Conservation (phyloP, 1,139 yeast genomes). For the Hansenula sp. region DNA sequence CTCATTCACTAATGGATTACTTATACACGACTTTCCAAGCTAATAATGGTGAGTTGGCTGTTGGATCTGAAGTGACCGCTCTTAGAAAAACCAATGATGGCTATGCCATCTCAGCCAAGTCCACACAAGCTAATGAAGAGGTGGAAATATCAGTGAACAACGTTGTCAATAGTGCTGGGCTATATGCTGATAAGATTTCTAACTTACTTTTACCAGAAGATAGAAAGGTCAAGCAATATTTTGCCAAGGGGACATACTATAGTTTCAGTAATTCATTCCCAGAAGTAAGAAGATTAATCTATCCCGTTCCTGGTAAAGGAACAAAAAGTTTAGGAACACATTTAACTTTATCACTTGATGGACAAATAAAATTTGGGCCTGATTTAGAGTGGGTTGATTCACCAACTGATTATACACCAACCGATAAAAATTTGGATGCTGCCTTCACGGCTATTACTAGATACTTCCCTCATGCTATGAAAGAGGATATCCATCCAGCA, state of each 20-base stretch:
- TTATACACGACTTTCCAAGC: constrained; percentile 50
- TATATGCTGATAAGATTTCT: constrained; percentile 65
- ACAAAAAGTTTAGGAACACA: constrained; percentile 83
- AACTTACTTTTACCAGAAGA: constrained; percentile 66
- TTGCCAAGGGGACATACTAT: constrained; percentile 84
- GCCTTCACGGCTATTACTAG: constrained; percentile 58
- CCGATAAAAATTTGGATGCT: constrained; percentile 40
- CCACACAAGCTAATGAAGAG: constrained; percentile 30
- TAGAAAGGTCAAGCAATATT: constrained; percentile 54
- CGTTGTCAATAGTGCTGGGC: constrained; percentile 76
- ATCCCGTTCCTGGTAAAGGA: constrained; percentile 77
- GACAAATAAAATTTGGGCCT: constrained; percentile 82
- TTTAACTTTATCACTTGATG: constrained; percentile 78
- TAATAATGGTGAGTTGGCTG: constrained; percentile 55
- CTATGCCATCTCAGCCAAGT: constrained; percentile 31
- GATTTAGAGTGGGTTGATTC: constrained; percentile 76
- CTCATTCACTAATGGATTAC: constrained; percentile 69
- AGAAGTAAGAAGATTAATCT: constrained; percentile 44
- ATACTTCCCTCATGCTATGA: constrained; percentile 59
- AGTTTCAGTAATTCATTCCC: constrained; percentile 27
- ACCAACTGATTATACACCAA: constrained; percentile 48
- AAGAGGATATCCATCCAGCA: constrained; percentile 53
- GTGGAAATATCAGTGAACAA: constrained; percentile 49
- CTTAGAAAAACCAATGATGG: constrained; percentile 30
- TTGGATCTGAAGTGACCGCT: constrained; percentile 53